Evolutionary conservation across 208 protist genomes (phyloP).

Genomic region (Acanthamoeba quina): DNA sequence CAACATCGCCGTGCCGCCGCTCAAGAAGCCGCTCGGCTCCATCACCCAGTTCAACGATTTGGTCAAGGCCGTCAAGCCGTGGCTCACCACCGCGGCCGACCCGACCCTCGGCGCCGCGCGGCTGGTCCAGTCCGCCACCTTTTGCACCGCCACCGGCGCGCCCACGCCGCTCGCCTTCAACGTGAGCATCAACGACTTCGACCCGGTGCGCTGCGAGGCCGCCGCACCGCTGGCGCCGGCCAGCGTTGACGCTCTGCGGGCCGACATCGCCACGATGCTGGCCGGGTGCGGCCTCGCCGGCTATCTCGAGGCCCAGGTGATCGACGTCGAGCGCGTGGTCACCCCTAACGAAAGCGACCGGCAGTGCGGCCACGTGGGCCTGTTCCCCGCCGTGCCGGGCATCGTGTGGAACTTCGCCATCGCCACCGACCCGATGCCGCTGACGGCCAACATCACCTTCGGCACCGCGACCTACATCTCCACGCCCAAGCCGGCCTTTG

Average conservation of each 20-base stretch:
- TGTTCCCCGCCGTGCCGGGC: conserved; percentile 33
- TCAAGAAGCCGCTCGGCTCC: conserved; percentile 2
- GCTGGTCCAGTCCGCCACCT: not conserved
- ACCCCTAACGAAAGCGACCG: not conserved
- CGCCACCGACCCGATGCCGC: not conserved
- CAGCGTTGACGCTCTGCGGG: not conserved
- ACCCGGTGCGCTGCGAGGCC: not conserved
- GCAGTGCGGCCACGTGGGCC: not conserved
- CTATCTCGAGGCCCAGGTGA: not conserved
- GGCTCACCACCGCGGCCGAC: not conserved
- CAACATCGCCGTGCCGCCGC: conserved; percentile 4
- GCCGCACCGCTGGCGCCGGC: not conserved
- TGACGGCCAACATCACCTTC: not conserved
- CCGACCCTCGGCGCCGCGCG: not conserved
- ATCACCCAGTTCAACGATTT: not conserved
- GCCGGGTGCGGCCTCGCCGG: not conserved
- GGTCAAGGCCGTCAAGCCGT: not conserved
- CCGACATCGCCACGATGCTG: not conserved
- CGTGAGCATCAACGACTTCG: conserved; percentile 1
- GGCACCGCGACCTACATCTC: not conserved
- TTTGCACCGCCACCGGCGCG: not conserved
- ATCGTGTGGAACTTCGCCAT: conserved; percentile 12
- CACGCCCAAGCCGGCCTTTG: conserved; percentile 25
- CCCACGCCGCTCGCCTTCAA: not conserved
- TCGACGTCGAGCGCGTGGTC: not conserved